Base-by-base conservation (phyloP, 192 early-diverging fungal genomes). In the Gamsiella multidivaricata region DNA sequence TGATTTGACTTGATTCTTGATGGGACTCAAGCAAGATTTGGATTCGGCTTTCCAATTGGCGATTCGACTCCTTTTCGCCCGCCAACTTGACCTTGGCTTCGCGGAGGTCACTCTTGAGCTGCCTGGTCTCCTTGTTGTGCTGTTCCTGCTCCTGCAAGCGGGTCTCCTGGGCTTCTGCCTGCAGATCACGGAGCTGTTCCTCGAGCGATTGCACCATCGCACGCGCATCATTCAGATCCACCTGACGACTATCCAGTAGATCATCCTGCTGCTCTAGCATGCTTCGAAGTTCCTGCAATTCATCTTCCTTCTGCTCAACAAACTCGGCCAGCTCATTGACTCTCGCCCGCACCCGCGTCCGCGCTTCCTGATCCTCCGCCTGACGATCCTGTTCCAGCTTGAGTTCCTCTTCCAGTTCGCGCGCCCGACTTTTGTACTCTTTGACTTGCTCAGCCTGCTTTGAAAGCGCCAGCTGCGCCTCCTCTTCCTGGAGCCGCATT, bases 291-390 rank as follows among this genome's bases (percentile, higher is more conserved):
- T 61, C 51, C 3, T 61, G 31, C 3, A 66, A 17, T 20, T 61
- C 49, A 47, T 61, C 51, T 8, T 76, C 64, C 45, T 61, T 76
- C n/a, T 53, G 61, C 25, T 73, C 54, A 17, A 58, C 62, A 23
- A 45, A 28, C 20, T 58, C 32, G 0, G 37, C 29, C 3, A 73
- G 69, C 3, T 58, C 55, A 37, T 73, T 49, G 46, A 69, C 34
- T 25, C 37, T 43, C 5, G 23, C 17, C 45, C 34, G 33, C 2
- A 69, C 47, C 37, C 57, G 26, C 18, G n/a, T 17, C 14, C 54
- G 65, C 11, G 58, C 46, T 31, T 67, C 59, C 33, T 68, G 65
- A 9, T 67, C 73, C 12, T 61, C 46, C 15, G 57, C 31, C 25
- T 47, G 58, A 17, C 32, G 45, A 18, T 49, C 12, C n/a, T 50